Conservation (phyloP, 345 rosid species). For the Murraya koenigii region DNA sequence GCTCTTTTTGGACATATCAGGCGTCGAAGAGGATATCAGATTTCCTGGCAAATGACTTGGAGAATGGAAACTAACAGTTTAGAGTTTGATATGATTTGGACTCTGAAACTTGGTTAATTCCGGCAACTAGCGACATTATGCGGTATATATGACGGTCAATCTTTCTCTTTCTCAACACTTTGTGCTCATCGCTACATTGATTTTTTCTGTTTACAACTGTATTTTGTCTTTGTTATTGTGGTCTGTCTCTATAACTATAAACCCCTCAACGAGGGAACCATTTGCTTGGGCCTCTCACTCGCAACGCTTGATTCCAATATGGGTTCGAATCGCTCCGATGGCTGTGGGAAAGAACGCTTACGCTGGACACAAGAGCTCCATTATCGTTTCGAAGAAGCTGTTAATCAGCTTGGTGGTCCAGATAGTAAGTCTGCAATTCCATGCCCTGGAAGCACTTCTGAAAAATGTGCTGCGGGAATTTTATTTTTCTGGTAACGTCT, state of each 20-base stretch:
- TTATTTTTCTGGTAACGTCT: background rate
- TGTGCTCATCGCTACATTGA: constrained; percentile 25
- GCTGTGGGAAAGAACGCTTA: constrained; percentile 43
- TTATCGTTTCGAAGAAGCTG: constrained; percentile 46
- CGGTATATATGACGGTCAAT: constrained; percentile 8
- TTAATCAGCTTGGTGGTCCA: constrained; percentile 54
- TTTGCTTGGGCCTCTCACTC: background rate
- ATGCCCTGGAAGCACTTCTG: background rate
- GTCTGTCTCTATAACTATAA: constrained; percentile 10
- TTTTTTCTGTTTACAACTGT: constrained; percentile 1
- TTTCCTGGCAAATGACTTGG: constrained; percentile 8
- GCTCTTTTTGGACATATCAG: background rate
- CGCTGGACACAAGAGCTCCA: constrained; percentile 52
- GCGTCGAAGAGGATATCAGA: constrained; percentile 4
- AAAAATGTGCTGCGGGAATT: background rate
- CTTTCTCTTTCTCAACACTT: constrained; percentile 17
- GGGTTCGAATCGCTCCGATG: constrained; percentile 35
- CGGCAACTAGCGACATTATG: constrained; percentile 18
- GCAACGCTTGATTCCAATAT: constrained; percentile 3
- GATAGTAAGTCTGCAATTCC: constrained; percentile 33
- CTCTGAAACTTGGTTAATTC: constrained; percentile 4
- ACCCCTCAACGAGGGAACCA: constrained; percentile 2
- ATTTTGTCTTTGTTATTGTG: constrained; percentile 3
- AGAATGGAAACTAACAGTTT: constrained; percentile 5
- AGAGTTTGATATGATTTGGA: constrained; percentile 11